These are phyloP conservation scores for Ensete glaucum DNA, from an alignment of 176 grass and related monocot species.

Conservation along the genomic window DNA sequence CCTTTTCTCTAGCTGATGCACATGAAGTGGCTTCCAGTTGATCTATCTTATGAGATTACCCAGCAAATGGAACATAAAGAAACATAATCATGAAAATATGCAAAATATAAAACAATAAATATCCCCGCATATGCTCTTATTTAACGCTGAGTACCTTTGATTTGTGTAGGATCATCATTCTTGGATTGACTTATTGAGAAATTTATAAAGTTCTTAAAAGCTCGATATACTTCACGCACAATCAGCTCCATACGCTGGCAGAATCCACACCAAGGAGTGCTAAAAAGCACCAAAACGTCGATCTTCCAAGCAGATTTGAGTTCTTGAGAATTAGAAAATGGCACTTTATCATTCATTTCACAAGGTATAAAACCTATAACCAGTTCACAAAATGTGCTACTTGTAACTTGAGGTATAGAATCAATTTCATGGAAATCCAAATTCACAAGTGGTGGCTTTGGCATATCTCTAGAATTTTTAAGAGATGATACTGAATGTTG, in stretches of 20 bases:
- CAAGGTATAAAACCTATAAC: slow-evolving; percentile 60
- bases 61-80: neutral
- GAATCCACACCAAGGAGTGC: slow-evolving; percentile 94
- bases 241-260: slow-evolving; percentile 75
- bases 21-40: neutral
- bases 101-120: neutral
- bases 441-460: slow-evolving; percentile 84
- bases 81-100: neutral
- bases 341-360: slow-evolving; percentile 26
- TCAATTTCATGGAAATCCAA: slow-evolving; percentile 77
- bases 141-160: slow-evolving; percentile 39
- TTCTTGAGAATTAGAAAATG: slow-evolving; percentile 29
- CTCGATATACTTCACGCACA: slow-evolving; percentile 67
- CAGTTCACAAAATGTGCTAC: slow-evolving; percentile 51
- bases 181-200: slow-evolving; percentile 28
- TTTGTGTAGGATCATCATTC: slow-evolving; percentile 30
- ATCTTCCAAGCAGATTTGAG: slow-evolving; percentile 48
- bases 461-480: slow-evolving; percentile 45
- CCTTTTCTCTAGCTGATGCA: neutral
- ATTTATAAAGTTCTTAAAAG: slow-evolving; percentile 50
- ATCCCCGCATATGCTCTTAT: neutral
- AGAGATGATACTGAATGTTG: slow-evolving; percentile 28
- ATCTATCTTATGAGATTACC: neutral
- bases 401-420: slow-evolving; percentile 62
- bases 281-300: slow-evolving; percentile 90